A percentile compares a stretch with the other conserved stretches of the same genome.
Evolutionary conservation across 2,329 filamentous ascomycete species (phyloP).

Genomic region (Hypoxylon sp.): DNA sequence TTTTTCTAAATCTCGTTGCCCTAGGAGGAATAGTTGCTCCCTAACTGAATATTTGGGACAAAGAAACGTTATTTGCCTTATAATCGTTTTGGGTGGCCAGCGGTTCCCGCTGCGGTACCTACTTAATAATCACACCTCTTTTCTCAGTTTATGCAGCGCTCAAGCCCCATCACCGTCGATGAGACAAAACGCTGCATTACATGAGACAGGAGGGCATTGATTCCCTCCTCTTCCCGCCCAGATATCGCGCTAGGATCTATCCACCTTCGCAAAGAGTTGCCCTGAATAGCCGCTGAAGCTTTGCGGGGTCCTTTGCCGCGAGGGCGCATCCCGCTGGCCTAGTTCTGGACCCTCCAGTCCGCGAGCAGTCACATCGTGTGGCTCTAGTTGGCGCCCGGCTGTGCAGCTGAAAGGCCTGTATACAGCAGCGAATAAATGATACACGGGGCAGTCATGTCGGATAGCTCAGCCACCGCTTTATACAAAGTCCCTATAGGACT

Average conservation of each 20-base stretch:
- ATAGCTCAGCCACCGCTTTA: conserved; percentile 14
- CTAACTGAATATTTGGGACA: no score
- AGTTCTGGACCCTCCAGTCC: conserved; percentile 10
- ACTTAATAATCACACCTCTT: background rate
- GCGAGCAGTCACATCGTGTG: conserved; percentile 23
- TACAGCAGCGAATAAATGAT: no score
- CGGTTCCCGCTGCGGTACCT: no score
- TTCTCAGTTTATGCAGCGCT: background rate
- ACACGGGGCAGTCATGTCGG: conserved; percentile 13
- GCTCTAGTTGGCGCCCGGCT: background rate
- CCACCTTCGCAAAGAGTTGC: conserved; percentile 13
- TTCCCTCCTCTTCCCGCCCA: background rate
- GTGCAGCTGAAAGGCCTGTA: conserved; percentile 24
- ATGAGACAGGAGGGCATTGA: conserved; percentile 7
- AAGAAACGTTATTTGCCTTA: no score
- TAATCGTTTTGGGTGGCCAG: no score
- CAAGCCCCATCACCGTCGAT: background rate
- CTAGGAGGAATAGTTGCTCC: no score
- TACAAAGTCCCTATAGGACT: conserved; percentile 21
- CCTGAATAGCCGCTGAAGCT: conserved; percentile 11
- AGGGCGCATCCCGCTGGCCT: conserved; percentile 8
- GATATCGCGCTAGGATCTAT: background rate
- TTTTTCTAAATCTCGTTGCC: no score
- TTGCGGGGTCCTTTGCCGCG: conserved; percentile 14
- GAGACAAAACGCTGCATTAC: conserved; percentile 18